Percentiles rank a stretch among this genome's conserved stretches.
Conservation (phyloP, 176 grass and related monocot genomes). For the Musa acuminata region DNA sequence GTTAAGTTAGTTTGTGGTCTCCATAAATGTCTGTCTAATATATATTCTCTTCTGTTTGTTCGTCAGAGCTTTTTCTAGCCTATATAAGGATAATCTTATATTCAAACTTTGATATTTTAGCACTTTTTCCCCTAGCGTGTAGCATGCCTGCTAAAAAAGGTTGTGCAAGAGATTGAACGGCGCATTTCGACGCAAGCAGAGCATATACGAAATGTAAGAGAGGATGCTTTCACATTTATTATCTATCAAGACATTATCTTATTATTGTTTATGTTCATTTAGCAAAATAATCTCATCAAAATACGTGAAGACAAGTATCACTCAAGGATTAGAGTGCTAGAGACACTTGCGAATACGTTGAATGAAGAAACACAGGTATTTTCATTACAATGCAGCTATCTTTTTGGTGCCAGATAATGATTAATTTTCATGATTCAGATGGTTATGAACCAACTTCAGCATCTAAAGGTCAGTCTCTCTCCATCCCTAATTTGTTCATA, state of each 20-base stretch:
- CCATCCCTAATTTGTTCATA: neutral
- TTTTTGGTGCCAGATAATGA: neutral
- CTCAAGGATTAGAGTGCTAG: constrained; percentile 29
- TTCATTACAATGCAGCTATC: constrained; percentile 9
- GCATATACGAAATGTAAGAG: constrained; percentile 15
- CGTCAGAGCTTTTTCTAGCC: neutral
- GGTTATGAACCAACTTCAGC: neutral
- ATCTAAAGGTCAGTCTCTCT: neutral
- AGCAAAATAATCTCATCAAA: constrained; percentile 34
- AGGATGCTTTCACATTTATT: neutral
- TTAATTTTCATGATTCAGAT: constrained; percentile 3
- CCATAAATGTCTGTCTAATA: neutral
- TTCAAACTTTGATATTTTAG: neutral
- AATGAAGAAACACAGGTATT: constrained; percentile 22
- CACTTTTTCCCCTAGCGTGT: constrained; percentile 39
- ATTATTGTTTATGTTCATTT: constrained; percentile 1
- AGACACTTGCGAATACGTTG: constrained; percentile 18
- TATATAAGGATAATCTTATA: neutral
- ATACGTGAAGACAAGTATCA: constrained; percentile 30
- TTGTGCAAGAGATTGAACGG: constrained; percentile 86
- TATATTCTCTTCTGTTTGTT: neutral
- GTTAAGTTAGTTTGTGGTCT: neutral
- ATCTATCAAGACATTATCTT: neutral
- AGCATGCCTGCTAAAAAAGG: constrained; percentile 68
- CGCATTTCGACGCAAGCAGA: constrained; percentile 40